Evolutionary conservation across 768 basidiomycete species (phyloP).

Genomic region (Sistotremastrum niveocremeum): DNA sequence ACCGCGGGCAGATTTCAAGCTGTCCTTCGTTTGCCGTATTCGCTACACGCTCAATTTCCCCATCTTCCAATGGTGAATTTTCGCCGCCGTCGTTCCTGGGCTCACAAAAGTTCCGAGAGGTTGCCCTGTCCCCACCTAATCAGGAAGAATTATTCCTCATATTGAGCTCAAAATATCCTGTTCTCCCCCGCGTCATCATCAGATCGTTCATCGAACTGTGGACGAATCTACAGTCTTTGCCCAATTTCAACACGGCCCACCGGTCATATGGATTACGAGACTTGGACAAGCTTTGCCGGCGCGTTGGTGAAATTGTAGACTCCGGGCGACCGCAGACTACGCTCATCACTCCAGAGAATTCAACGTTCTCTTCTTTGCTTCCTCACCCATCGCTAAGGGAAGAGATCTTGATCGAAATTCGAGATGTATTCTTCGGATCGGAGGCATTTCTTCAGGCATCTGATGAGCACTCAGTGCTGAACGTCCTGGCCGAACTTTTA

Average conservation of each 20-base stretch:
- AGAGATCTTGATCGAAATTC: slow-evolving; percentile 76
- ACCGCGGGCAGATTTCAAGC: slow-evolving; percentile 61
- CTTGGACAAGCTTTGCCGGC: slow-evolving; percentile 68
- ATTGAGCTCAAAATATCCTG: slow-evolving; percentile 50
- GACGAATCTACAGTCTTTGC: slow-evolving; percentile 41
- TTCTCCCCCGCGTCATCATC: slow-evolving; percentile 36
- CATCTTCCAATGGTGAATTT: slow-evolving; percentile 34
- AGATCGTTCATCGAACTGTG: slow-evolving; percentile 53
- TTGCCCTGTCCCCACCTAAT: slow-evolving; percentile 48
- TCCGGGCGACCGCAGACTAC: slow-evolving; percentile 27
- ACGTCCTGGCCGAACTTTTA: slow-evolving; percentile 44
- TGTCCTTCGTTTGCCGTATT: slow-evolving; percentile 75
- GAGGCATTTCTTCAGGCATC: slow-evolving; percentile 39
- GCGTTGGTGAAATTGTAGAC: slow-evolving; percentile 53
- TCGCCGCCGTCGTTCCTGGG: slow-evolving; percentile 65
- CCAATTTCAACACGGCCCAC: slow-evolving; percentile 31
- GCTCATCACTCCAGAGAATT: slow-evolving; percentile 13
- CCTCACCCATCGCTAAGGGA: slow-evolving; percentile 69
- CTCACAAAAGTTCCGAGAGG: slow-evolving; percentile 69
- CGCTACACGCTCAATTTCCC: slow-evolving; percentile 63
- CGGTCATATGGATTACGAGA: slow-evolving; percentile 65
- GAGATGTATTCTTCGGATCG: slow-evolving; percentile 85
- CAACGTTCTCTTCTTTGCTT: slow-evolving; percentile 34
- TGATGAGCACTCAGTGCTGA: slow-evolving; percentile 34
- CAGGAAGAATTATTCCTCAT: slow-evolving; percentile 58